These are phyloP conservation scores for Scheffersomyces insectosa DNA, from an alignment of 1,139 yeast species.

Conservation along the genomic window DNA sequence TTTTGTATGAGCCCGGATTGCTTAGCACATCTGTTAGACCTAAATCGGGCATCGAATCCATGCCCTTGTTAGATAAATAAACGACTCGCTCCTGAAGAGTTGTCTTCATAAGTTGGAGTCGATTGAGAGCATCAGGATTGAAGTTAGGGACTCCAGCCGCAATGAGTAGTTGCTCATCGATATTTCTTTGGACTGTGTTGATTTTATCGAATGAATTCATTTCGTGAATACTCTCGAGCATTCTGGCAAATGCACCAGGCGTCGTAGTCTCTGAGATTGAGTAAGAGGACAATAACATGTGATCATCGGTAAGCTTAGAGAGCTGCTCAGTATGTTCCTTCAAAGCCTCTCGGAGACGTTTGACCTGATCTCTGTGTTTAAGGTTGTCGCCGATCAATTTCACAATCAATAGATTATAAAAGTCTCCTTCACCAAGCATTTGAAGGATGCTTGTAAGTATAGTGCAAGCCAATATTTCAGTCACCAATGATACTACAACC, in stretches of 20 bases:
- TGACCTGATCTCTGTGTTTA: constrained; percentile 75
- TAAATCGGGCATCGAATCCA: constrained; percentile 8
- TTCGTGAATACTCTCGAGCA: constrained; percentile 11
- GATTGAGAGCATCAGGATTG: constrained; percentile 4
- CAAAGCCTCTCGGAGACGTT: constrained; percentile 67
- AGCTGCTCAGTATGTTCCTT: constrained; percentile 54
- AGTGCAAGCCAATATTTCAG: constrained; percentile 64
- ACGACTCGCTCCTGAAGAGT: constrained; percentile 11
- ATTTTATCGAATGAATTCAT: constrained; percentile 21
- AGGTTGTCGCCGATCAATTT: constrained; percentile 64
- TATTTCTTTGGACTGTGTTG: constrained; percentile 3
- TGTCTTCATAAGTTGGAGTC: constrained; percentile 12
- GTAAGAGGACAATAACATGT: constrained; percentile 1
- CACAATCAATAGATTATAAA: constrained; percentile 67
- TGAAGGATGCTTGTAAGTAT: constrained; percentile 48
- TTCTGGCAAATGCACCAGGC: constrained; percentile 38
- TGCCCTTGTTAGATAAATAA: constrained; percentile 2
- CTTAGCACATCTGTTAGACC: constrained; percentile 20
- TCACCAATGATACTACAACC: constrained; percentile 49
- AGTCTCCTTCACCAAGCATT: constrained; percentile 72
- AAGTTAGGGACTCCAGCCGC: not conserved
- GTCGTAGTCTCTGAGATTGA: constrained; percentile 28
- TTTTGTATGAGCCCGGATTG: constrained; percentile 47
- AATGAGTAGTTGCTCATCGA: not conserved
- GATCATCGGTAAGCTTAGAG: not conserved